These are phyloP conservation scores for Thielaviopsis ethacetica DNA, from an alignment of 2,329 filamentous ascomycete species.

Conservation along the genomic window DNA sequence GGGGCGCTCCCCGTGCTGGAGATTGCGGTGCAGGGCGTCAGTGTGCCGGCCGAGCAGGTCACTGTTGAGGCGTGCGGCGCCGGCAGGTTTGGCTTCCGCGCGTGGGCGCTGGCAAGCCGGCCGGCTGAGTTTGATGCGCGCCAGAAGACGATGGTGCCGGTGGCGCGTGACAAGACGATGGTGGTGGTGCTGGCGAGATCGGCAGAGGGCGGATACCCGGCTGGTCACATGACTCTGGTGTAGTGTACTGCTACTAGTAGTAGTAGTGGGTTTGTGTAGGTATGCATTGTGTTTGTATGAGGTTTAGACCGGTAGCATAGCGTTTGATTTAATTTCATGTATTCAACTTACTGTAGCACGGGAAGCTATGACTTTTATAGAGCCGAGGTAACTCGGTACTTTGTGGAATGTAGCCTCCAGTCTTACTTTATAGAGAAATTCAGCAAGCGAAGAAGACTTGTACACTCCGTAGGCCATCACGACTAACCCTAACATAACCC, in stretches of 20 bases:
- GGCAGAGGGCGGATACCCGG: constrained; percentile 5
- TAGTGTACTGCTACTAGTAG: constrained; percentile 1
- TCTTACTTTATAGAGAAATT: too few relatives aligned
- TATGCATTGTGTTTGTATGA: background rate
- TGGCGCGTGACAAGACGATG: constrained; percentile 14
- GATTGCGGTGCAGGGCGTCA: constrained; percentile 2
- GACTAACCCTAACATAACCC: too few relatives aligned
- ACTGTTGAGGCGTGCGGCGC: background rate
- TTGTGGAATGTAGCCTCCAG: too few relatives aligned
- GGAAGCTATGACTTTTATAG: too few relatives aligned
- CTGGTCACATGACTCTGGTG: constrained; percentile 8
- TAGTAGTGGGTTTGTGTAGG: background rate
- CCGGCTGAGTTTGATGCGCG: constrained; percentile 7
- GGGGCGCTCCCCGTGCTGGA: background rate
- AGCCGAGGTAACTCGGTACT: too few relatives aligned
- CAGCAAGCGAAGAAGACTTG: too few relatives aligned
- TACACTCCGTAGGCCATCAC: too few relatives aligned
- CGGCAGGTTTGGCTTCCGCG: constrained; percentile 2
- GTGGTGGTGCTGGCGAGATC: constrained; percentile 13
- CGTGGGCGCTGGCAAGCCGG: background rate
- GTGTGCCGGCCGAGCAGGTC: background rate
- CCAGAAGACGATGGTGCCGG: constrained; percentile 11
- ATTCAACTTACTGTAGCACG: too few relatives aligned
- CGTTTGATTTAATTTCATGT: too few relatives aligned
- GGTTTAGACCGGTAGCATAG: too few relatives aligned